Percentiles rank a stretch among this genome's conserved stretches.
These are phyloP conservation scores for Lunularia cruciata DNA, from an alignment of 225 moss, liverwort and hornwort genomes.

Conservation along the genomic window DNA sequence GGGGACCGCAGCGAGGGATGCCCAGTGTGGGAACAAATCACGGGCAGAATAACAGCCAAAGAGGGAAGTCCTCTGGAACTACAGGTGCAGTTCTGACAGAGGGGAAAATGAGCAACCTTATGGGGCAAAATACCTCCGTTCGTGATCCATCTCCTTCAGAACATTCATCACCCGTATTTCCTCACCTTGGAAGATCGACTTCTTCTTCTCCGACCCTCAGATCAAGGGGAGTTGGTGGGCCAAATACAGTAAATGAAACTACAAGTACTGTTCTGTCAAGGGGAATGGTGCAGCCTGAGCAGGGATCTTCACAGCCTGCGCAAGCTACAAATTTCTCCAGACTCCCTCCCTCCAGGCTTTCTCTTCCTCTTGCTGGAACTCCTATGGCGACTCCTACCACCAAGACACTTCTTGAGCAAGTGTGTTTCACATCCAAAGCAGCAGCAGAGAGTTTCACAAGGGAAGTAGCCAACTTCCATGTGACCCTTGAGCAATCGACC, in stretches of 20 bases:
- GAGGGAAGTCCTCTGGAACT: neutral
- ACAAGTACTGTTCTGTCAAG: neutral
- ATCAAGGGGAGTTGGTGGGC: neutral
- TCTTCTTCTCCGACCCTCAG: conserved; percentile 14
- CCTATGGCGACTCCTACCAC: neutral
- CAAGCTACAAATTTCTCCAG: neutral
- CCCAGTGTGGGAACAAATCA: neutral
- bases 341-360: conserved; percentile 12
- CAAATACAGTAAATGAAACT: neutral
- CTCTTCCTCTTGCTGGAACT: neutral
- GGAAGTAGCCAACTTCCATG: conserved; percentile 2
- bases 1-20: neutral
- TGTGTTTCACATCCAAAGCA: neutral
- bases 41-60: neutral
- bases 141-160: neutral
- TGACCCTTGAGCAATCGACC: neutral
- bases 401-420: conserved; percentile 2
- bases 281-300: conserved; percentile 12
- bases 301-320: neutral
- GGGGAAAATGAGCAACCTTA: conserved; percentile 4
- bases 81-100: neutral
- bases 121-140: neutral
- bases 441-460: neutral
- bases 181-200: neutral
- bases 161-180: neutral